These are phyloP conservation scores for Quercus glauca DNA, from an alignment of 306 rosid species.

Conservation along the genomic window DNA sequence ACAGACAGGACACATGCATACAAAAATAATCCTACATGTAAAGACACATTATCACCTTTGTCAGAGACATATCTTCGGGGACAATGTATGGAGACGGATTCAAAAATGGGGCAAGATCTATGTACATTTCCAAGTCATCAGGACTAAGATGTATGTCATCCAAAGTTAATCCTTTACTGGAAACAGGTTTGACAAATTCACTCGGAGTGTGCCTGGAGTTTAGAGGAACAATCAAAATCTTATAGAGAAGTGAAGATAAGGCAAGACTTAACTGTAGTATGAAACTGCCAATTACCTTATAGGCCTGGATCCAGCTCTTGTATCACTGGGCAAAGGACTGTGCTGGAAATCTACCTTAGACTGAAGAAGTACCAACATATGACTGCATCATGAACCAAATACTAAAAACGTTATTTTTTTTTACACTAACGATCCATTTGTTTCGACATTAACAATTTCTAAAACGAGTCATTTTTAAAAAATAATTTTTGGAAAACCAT, in stretches of 20 bases:
- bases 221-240: constrained; percentile 30
- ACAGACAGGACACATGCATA: constrained; percentile 4
- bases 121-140: constrained; percentile 96
- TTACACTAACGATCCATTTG: background rate
- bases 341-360: constrained; percentile 93
- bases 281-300: constrained; percentile 45
- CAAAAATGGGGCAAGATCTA: constrained; percentile 85
- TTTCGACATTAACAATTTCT: too few species aligned
- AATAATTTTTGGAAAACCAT: too few species aligned
- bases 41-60: constrained; percentile 59
- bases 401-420: constrained; percentile 5
- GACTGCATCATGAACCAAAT: constrained; percentile 56
- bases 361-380: constrained; percentile 83
- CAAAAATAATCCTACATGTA: background rate
- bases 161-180: constrained; percentile 80
- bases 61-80: constrained; percentile 94
- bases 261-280: background rate
- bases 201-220: constrained; percentile 66
- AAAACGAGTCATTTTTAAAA: too few species aligned
- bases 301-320: constrained; percentile 49
- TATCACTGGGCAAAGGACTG: constrained; percentile 76
- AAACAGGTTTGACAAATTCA: constrained; percentile 93
- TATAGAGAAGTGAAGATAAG: constrained; percentile 20
- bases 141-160: constrained; percentile 75
- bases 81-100: constrained; percentile 93